phyloP scores from a whole-genome alignment of 2,329 filamentous ascomycete species.

The Fusarium anguioides region DNA sequence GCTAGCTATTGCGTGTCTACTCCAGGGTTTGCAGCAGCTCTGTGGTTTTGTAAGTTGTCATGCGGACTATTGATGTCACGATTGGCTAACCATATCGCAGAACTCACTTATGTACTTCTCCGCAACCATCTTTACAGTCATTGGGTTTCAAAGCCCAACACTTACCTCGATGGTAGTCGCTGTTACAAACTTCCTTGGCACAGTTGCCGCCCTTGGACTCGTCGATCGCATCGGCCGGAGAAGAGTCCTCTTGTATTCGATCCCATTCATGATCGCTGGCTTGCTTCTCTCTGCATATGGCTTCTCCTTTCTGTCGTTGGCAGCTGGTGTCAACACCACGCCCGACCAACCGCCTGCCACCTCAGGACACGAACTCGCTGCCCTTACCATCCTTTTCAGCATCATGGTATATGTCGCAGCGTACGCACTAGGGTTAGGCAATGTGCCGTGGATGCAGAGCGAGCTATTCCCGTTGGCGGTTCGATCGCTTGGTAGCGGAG shows the following conservation, averaged over 20 bases:
- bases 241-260: constrained; percentile 81
- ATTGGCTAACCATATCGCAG: constrained; percentile 49
- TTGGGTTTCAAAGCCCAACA: constrained; percentile 83
- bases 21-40: constrained; percentile 89
- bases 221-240: constrained; percentile 85
- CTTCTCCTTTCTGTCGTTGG: constrained; percentile 73
- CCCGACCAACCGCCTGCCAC: constrained; percentile 30
- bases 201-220: constrained; percentile 76
- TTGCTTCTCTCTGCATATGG: constrained; percentile 77
- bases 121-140: constrained; percentile 80
- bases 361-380: constrained; percentile 50
- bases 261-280: constrained; percentile 84
- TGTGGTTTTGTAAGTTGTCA: constrained; percentile 76
- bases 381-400: constrained; percentile 73
- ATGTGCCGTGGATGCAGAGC: constrained; percentile 95
- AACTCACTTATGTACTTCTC: constrained; percentile 96
- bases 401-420: constrained; percentile 86
- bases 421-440: constrained; percentile 89
- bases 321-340: constrained; percentile 35
- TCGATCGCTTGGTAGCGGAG: constrained; percentile 75
- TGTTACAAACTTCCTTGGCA: constrained; percentile 84
- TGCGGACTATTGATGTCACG: not conserved
- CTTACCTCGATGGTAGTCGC: constrained; percentile 84
- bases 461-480: constrained; percentile 87
- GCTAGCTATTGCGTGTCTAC: constrained; percentile 83